A percentile compares a stretch with the other conserved stretches of the same genome.
phyloP scores from a whole-genome alignment of 176 grass and related monocot genomes.

The Carex kokanica region DNA sequence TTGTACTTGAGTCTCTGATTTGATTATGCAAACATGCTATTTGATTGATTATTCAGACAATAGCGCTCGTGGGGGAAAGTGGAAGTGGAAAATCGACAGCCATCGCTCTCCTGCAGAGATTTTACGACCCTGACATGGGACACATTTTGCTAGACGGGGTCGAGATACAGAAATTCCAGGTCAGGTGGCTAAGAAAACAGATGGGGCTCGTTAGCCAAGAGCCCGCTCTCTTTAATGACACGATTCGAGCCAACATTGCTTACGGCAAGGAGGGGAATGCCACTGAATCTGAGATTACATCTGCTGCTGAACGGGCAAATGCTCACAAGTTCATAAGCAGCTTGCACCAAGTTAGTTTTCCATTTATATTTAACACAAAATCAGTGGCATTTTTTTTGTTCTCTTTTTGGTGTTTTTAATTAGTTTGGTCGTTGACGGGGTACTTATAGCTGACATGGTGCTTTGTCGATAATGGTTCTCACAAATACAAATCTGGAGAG shows the following conservation, averaged over 20 bases:
- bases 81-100: conserved; percentile 96
- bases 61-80: conserved; percentile 93
- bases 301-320: conserved; percentile 75
- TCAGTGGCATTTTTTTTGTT: neutral
- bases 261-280: conserved; percentile 88
- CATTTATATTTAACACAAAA: neutral
- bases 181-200: conserved; percentile 91
- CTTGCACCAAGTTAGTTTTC: conserved; percentile 55
- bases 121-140: conserved; percentile 77
- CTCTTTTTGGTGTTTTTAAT: neutral
- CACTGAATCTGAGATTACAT: conserved; percentile 66
- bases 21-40: conserved; percentile 20
- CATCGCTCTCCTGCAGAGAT: conserved; percentile 83
- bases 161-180: conserved; percentile 82
- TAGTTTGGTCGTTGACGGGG: neutral
- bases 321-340: conserved; percentile 92
- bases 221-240: conserved; percentile 84
- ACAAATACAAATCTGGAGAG: neutral
- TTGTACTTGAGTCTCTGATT: neutral
- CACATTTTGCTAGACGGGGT: conserved; percentile 81
- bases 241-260: conserved; percentile 81
- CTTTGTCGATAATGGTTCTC: neutral
- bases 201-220: conserved; percentile 99
- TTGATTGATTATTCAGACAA: conserved; percentile 56
- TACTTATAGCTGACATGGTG: neutral